Conservation (phyloP, 2,329 filamentous ascomycete genomes). For the Harringtonia aguacate region DNA sequence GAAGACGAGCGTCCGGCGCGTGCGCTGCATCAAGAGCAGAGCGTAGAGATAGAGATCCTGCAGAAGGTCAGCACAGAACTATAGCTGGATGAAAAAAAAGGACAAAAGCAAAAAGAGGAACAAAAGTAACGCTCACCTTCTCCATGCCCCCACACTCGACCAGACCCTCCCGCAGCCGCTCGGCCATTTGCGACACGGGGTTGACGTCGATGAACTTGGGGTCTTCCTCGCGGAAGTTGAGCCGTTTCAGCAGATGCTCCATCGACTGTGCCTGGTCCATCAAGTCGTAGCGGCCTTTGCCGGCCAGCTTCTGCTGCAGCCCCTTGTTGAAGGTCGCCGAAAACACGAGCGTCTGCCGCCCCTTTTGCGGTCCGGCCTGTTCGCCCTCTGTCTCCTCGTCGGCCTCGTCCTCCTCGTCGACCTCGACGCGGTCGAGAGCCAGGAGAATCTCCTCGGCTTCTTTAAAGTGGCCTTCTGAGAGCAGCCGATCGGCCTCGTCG, state of each 20-base stretch:
- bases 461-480: conserved; percentile 91
- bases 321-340: conserved; percentile 92
- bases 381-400: conserved; percentile 35
- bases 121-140: conserved; percentile 45
- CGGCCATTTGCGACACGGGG: conserved; percentile 79
- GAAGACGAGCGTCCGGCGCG: conserved; percentile 76
- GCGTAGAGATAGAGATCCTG: conserved; percentile 89
- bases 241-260: conserved; percentile 82
- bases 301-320: conserved; percentile 80
- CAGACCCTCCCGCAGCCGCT: conserved; percentile 74
- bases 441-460: conserved; percentile 83
- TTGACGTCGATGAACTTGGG: conserved; percentile 92
- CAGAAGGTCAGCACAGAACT: conserved; percentile 9
- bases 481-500: conserved; percentile 85
- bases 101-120: not conserved
- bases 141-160: conserved; percentile 89
- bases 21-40: conserved; percentile 70
- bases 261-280: conserved; percentile 71
- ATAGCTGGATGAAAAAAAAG: not conserved
- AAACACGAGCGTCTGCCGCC: conserved; percentile 85
- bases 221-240: conserved; percentile 75
- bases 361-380: conserved; percentile 30
- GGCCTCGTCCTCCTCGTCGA: conserved; percentile 37
- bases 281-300: conserved; percentile 58
- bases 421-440: conserved; percentile 63